Base-by-base conservation (phyloP, 257 asterid species). In the Nicotiana tomentosiformis region DNA sequence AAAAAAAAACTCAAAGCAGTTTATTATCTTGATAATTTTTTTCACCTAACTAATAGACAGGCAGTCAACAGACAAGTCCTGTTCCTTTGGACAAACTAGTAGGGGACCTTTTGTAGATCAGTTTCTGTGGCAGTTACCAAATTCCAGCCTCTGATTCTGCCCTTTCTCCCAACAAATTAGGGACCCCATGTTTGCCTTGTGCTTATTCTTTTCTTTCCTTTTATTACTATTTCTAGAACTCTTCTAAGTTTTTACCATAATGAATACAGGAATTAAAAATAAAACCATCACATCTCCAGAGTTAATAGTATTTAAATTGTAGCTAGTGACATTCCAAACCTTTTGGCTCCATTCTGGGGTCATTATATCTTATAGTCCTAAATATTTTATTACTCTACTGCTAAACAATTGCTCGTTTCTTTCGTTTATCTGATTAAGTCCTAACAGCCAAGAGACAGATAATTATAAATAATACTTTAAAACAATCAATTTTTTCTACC, bases 321-420 rank as follows among this genome's bases (percentile, higher is more conserved):
- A 74, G 26, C 26, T 23, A 23, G 43, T 51, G 29, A 64, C 43
- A 26, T 74, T 49, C 53, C 16, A 74, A 74, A 74, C 43, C 80
- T 74, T 74, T 51, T 74, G 80, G 80, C 80, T 74, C 53, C 80
- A 3, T 26, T 26, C 64, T 74, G 64, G 80, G 80, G 80, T 51
- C 80, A 74, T 4, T 74, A 49, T 74, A 4, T 74, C 69, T 26
- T 23, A 39, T 7, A 39, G 49, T 39, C 1, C 7, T 74, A 0
- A 26, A 74, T 26, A 49, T 26, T 74, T 51, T 35, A 23, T 12
- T 46, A 0, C 15, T 49, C n/a, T 15, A 4, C 12, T 49, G 5
- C 80, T 74, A 72, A 72, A 5, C 60, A 43, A 6, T 46, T 72
- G 26, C 8, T 72, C 61, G 15, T 49, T 49, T 35, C 39, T 49